Percentiles rank a stretch among this genome's conserved stretches.
phyloP scores from a whole-genome alignment of 2,329 filamentous ascomycete genomes.

The Chrysoporthe puriensis region DNA sequence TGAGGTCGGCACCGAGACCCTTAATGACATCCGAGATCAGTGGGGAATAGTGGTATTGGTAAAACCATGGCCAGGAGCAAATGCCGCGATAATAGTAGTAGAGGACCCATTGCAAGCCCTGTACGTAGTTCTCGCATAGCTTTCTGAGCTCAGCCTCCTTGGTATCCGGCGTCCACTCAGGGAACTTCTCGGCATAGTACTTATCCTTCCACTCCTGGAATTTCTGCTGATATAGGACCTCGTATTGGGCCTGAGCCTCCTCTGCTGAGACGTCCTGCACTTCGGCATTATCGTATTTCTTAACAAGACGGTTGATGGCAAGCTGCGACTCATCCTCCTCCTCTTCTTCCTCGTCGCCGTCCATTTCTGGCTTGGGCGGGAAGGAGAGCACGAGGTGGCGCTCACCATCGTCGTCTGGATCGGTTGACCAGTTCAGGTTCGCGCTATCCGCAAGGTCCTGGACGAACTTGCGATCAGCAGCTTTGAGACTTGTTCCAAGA shows the following conservation, averaged over 20 bases:
- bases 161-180: constrained; percentile 80
- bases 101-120: constrained; percentile 96
- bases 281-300: constrained; percentile 87
- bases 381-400: constrained; percentile 57
- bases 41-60: constrained; percentile 93
- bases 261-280: constrained; percentile 79
- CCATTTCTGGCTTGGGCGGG: constrained; percentile 43
- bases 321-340: constrained; percentile 84
- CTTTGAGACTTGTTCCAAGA: constrained; percentile 72
- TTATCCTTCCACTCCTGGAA: constrained; percentile 93
- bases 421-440: constrained; percentile 60
- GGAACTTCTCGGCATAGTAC: constrained; percentile 89
- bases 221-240: constrained; percentile 86
- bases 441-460: constrained; percentile 76
- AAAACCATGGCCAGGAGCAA: constrained; percentile 98
- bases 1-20: constrained; percentile 82
- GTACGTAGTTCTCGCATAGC: constrained; percentile 93
- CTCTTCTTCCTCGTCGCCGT: constrained; percentile 67
- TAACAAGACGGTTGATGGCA: constrained; percentile 83
- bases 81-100: constrained; percentile 98
- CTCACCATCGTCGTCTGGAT: constrained; percentile 59
- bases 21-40: constrained; percentile 91
- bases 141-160: constrained; percentile 75
- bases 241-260: constrained; percentile 77
- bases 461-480: constrained; percentile 89